A percentile compares a stretch with the other conserved stretches of the same genome.
phyloP scores from a whole-genome alignment of 495 filamentous ascomycete genomes.

The Penicillium paradoxum region DNA sequence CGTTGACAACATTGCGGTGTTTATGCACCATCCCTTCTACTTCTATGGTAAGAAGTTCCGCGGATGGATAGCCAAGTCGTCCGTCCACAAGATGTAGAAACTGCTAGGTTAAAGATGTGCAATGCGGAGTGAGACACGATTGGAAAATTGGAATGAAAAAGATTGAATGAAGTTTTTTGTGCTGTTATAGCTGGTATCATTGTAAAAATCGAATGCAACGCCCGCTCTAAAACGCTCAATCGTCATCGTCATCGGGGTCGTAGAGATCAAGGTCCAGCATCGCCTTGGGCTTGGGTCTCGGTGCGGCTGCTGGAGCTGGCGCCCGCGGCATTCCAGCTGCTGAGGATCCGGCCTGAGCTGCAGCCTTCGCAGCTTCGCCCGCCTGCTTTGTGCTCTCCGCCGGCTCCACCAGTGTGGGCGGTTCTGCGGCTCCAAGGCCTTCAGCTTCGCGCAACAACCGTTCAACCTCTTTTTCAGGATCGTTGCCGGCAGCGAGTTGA shows the following conservation, averaged over 20 bases:
- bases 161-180: background rate
- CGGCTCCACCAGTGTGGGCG: conserved; percentile 15
- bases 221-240: conserved; percentile 17
- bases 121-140: background rate
- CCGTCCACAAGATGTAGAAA: conserved; percentile 49
- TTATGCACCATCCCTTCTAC: conserved; percentile 52
- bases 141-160: background rate
- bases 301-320: conserved; percentile 22
- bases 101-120: background rate
- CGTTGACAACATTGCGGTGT: conserved; percentile 48
- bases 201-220: conserved; percentile 7
- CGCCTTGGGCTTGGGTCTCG: conserved; percentile 39
- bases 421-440: conserved; percentile 31
- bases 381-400: conserved; percentile 23
- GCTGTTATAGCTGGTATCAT: conserved; percentile 18
- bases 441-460: conserved; percentile 40
- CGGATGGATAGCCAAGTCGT: conserved; percentile 49
- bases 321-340: conserved; percentile 14
- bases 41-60: conserved; percentile 53
- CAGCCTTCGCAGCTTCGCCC: conserved; percentile 36
- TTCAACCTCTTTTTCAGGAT: conserved; percentile 41
- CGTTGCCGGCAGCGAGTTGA: conserved; percentile 33
- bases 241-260: conserved; percentile 45
- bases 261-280: conserved; percentile 44
- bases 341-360: conserved; percentile 32